Evolutionary conservation across 768 basidiomycete species (phyloP).

Genomic region (Suillus subaureus): DNA sequence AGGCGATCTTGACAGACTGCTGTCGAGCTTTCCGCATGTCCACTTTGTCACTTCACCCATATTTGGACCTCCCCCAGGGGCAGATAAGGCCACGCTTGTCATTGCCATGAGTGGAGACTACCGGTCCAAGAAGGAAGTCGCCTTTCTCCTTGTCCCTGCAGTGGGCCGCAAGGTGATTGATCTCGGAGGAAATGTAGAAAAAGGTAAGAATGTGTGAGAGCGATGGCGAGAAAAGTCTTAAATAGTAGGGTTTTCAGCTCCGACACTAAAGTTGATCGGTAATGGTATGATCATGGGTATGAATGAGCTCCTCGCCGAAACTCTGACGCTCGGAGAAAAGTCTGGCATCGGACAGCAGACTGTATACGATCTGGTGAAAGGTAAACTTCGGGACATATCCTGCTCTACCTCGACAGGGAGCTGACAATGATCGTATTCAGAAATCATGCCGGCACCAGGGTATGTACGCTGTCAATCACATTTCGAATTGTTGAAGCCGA

Average conservation of each 20-base stretch:
- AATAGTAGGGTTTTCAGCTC: conserved; percentile 41
- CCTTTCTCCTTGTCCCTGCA: conserved; percentile 76
- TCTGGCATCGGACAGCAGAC: conserved; percentile 72
- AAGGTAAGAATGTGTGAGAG: conserved; percentile 45
- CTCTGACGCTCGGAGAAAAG: conserved; percentile 82
- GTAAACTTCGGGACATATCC: conserved; percentile 28
- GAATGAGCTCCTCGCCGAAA: conserved; percentile 79
- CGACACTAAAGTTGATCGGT: conserved; percentile 78
- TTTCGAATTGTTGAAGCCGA: conserved; percentile 2
- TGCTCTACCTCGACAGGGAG: background rate
- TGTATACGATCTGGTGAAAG: conserved; percentile 63
- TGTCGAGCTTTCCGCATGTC: conserved; percentile 58
- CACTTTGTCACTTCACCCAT: conserved; percentile 80
- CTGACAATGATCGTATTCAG: conserved; percentile 36
- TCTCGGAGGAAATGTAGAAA: conserved; percentile 84
- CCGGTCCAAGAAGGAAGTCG: conserved; percentile 80
- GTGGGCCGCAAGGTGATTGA: conserved; percentile 79
- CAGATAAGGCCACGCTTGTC: conserved; percentile 65
- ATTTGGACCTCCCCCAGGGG: conserved; percentile 70
- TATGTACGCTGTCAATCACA: conserved; percentile 27
- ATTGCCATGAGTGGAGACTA: conserved; percentile 81
- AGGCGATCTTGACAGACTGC: conserved; percentile 71
- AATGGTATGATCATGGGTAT: conserved; percentile 77
- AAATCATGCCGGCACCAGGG: conserved; percentile 68
- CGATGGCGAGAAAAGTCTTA: background rate